Base-by-base conservation (phyloP, 1,139 yeast genomes). In the Kluyveromyces marxianus region DNA sequence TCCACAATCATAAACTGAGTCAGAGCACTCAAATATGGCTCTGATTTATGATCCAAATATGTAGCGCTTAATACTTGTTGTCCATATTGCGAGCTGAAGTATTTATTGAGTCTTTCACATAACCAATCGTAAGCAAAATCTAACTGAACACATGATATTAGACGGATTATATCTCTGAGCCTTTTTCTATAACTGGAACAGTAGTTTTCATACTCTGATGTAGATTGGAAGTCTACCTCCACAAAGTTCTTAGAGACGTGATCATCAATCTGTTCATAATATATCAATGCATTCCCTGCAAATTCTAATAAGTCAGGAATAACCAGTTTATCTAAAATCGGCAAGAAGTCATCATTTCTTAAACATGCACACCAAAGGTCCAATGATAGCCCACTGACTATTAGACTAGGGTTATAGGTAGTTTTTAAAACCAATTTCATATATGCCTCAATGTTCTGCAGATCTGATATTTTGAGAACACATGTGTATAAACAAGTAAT, bases 281-380 rank as follows among this genome's bases (percentile, higher is more conserved):
- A 83, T 32, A 92, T 68, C 29, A 92, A 75, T 50, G 96, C 78
- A 55, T 85, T 81, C 0, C 96, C 84, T 1, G 95, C 79, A 39
- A 79, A 76, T 57, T 86, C 87, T 44, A 94, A 69, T 38, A 94
- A 69, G 35, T 79, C 81, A 29, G 90, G 81, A 44, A 77, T 71
- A 37, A 79, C 77, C 44, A 72, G 66, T 54, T 72, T 61, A 62
- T 68, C 69, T 26, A 69, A 62, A 29, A 58, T 46, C 4, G 67
- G 66, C 21, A 63, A 66, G 42, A 86, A 71, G 49, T 83, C 90
- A 55, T 89, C 96, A 48, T 81, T 79, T 56, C 98, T 75, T 44
- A 92, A 69, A 52, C 92, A 80, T 1, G 94, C 80, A 48, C 95
- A 90, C 98, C 98, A 94, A 70, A 92, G 85, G 60, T 90, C 96